phyloP scores from a whole-genome alignment of 495 filamentous ascomycete species.

The Neurospora terricola region DNA sequence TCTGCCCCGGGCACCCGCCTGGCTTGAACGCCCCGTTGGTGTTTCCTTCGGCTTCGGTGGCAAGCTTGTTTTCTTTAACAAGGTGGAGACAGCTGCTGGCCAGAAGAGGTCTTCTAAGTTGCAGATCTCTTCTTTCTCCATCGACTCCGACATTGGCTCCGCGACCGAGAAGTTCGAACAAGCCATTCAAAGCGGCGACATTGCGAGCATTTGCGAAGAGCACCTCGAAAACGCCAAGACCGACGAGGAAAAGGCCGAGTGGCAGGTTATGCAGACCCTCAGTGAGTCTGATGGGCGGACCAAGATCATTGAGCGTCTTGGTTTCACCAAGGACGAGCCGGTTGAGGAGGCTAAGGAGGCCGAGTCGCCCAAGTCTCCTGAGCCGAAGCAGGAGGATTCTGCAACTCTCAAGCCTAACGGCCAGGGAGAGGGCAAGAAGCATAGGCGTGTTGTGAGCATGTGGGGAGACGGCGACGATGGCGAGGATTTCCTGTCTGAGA shows the following conservation, averaged over 20 bases:
- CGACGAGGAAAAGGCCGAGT: slow-evolving; percentile 90
- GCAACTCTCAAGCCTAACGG: slow-evolving; percentile 25
- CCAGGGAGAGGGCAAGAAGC: slow-evolving; percentile 26
- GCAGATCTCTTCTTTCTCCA: slow-evolving; percentile 75
- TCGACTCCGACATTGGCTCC: slow-evolving; percentile 73
- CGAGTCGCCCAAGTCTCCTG: slow-evolving; percentile 7
- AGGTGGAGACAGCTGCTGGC: slow-evolving; percentile 43
- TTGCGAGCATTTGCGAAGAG: slow-evolving; percentile 70
- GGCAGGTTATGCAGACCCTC: slow-evolving; percentile 87
- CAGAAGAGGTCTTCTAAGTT: slow-evolving; percentile 63
- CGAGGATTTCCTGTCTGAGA: slow-evolving; percentile 76
- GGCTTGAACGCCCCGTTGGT: slow-evolving; percentile 76
- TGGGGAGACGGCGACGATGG: slow-evolving; percentile 60
- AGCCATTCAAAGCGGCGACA: slow-evolving; percentile 65
- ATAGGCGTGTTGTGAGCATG: slow-evolving; percentile 26
- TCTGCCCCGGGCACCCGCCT: slow-evolving; percentile 76
- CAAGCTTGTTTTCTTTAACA: slow-evolving; percentile 71
- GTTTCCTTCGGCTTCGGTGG: slow-evolving; percentile 95
- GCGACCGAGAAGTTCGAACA: slow-evolving; percentile 82
- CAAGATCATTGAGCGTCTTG: slow-evolving; percentile 76
- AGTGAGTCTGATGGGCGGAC: slow-evolving; percentile 70
- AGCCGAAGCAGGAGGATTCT: slow-evolving; percentile 31
- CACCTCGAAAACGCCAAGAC: slow-evolving; percentile 60
- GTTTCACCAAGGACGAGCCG: slow-evolving; percentile 57
- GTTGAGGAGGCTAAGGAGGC: slow-evolving; percentile 14